These are phyloP conservation scores for Lasiodiplodia sp. DNA, from an alignment of 2,329 filamentous ascomycete species.

Conservation along the genomic window DNA sequence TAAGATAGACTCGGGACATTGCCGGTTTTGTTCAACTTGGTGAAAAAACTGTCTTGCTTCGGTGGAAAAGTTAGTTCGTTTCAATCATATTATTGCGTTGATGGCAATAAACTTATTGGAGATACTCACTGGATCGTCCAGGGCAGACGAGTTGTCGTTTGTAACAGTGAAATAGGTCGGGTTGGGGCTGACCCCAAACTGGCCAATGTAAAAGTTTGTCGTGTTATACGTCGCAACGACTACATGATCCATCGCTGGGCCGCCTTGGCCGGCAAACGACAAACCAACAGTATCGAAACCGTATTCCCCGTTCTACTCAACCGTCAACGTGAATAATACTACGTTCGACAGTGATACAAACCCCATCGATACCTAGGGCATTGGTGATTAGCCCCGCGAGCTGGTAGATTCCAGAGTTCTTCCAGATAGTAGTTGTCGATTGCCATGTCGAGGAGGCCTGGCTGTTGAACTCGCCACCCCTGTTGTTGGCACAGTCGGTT, in stretches of 20 bases:
- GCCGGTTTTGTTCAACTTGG: background rate
- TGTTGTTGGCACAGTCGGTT: background rate
- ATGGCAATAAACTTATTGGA: background rate
- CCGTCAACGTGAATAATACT: background rate
- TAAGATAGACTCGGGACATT: background rate
- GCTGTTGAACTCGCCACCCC: background rate
- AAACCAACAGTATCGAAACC: background rate
- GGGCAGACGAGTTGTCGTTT: background rate
- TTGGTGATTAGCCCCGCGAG: background rate
- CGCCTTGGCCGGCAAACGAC: background rate
- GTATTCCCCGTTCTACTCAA: background rate
- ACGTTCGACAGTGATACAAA: background rate
- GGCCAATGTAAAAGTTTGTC: background rate
- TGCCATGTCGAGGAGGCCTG: background rate
- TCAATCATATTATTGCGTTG: background rate
- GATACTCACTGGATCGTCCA: background rate
- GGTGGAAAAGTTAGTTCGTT: background rate
- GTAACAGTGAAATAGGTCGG: background rate
- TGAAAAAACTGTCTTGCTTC: background rate
- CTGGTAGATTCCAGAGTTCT: background rate
- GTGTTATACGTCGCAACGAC: background rate
- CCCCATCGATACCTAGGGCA: background rate
- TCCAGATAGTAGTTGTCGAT: background rate
- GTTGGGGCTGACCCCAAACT: background rate
- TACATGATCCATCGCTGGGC: background rate